Evolutionary conservation across 2,329 filamentous ascomycete species (phyloP).

Genomic region (Sporothrix schenckii): DNA sequence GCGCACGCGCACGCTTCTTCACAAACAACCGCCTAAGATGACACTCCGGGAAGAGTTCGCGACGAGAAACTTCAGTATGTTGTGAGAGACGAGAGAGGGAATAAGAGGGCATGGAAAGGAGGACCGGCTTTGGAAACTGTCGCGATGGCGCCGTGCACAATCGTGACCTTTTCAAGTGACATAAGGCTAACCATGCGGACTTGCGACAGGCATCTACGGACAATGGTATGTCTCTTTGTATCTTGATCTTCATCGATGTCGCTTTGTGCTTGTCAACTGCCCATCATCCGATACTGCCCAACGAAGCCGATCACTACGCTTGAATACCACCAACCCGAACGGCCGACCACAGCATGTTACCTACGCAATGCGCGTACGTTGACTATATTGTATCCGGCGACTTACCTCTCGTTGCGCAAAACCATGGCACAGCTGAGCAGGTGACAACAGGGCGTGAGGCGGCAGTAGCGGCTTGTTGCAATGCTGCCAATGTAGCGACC

Average conservation of each 20-base stretch:
- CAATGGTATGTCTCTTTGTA: slow-evolving; percentile 64
- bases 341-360: neutral
- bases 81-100: slow-evolving; percentile 18
- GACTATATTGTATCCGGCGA: neutral
- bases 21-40: slow-evolving; percentile 32
- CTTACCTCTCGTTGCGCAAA: neutral
- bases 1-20: slow-evolving; percentile 14
- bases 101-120: neutral
- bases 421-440: neutral
- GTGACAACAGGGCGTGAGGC: neutral
- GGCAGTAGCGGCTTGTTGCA: neutral
- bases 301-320: neutral
- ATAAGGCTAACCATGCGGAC: slow-evolving; percentile 32
- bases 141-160: neutral
- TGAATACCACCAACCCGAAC: neutral
- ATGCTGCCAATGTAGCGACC: neutral
- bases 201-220: slow-evolving; percentile 66
- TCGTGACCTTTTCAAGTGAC: neutral
- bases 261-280: neutral
- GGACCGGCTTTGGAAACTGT: neutral
- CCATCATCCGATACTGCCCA: neutral
- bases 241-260: neutral
- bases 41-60: slow-evolving; percentile 72
- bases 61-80: slow-evolving; percentile 71
- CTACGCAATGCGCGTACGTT: too few relatives aligned